phyloP scores from a whole-genome alignment of 768 basidiomycete genomes.

The Hebeloma cylindrosporum region DNA sequence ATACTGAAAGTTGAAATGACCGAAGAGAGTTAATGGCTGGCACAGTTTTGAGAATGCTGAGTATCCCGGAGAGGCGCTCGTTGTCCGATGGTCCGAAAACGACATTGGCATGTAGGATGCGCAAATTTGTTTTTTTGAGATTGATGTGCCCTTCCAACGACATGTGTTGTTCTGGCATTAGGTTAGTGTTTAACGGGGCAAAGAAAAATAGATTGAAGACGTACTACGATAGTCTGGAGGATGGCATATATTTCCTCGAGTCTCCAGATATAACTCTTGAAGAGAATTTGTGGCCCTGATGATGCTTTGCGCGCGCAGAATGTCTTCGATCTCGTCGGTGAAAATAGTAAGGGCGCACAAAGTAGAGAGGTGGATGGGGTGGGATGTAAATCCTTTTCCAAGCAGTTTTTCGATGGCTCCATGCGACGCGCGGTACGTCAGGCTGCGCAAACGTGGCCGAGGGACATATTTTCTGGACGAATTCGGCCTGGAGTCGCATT shows the following conservation, averaged over 20 bases:
- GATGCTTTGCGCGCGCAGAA: background rate
- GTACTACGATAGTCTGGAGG: no score
- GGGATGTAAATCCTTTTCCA: background rate
- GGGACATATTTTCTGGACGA: no score
- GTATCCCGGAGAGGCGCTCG: background rate
- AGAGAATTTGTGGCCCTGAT: background rate
- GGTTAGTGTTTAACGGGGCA: background rate
- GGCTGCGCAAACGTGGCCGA: no score
- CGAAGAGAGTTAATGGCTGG: background rate
- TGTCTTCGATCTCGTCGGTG: background rate
- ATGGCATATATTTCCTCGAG: no score
- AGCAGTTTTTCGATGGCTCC: background rate
- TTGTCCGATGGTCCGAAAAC: background rate
- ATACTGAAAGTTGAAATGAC: background rate
- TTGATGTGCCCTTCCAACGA: background rate
- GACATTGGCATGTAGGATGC: background rate
- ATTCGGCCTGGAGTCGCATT: no score
- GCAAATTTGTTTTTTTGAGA: background rate
- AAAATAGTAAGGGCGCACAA: background rate
- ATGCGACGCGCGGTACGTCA: background rate
- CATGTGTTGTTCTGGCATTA: background rate
- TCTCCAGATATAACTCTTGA: background rate
- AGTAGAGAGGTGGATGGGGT: background rate
- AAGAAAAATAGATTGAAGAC: background rate
- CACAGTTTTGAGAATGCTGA: background rate